A percentile compares a stretch with the other conserved stretches of the same genome.
Conservation (phyloP, 139 green algal genomes). For the Micractinium conductrix region DNA sequence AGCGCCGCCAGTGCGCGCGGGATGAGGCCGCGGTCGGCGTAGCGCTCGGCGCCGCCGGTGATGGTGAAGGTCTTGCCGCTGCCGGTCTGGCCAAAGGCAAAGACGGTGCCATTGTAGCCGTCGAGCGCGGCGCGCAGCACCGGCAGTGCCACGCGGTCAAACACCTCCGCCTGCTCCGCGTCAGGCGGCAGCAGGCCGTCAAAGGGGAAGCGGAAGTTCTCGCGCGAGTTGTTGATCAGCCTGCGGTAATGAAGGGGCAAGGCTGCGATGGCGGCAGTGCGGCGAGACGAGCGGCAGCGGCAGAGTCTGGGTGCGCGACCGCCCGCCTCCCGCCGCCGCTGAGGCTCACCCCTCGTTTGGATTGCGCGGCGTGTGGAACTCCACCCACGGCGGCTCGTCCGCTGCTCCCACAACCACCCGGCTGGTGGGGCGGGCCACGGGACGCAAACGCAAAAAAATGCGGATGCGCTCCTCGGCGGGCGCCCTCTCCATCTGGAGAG, state of each 20-base stretch:
- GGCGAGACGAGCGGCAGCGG: too few relatives aligned
- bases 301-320: too few relatives aligned
- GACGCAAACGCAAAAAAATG: slow-evolving; percentile 73
- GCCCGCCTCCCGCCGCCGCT: neutral
- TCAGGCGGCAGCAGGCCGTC: slow-evolving; percentile 76
- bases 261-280: too few relatives aligned
- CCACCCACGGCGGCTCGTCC: slow-evolving; percentile 35
- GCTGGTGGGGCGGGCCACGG: slow-evolving; percentile 35
- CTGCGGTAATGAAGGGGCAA: too few relatives aligned
- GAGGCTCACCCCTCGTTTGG: slow-evolving; percentile 35
- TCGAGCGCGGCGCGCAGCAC: slow-evolving; percentile 91
- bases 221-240: slow-evolving; percentile 80
- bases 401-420: slow-evolving; percentile 22
- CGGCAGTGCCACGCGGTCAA: slow-evolving; percentile 91
- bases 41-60: slow-evolving; percentile 69
- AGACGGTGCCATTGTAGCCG: slow-evolving; percentile 69
- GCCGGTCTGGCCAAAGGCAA: slow-evolving; percentile 75
- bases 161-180: slow-evolving; percentile 70
- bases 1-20: slow-evolving; percentile 86
- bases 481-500: neutral
- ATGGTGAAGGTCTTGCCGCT: slow-evolving; percentile 91
- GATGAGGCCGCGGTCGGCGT: slow-evolving; percentile 81
- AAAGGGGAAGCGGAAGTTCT: slow-evolving; percentile 86
- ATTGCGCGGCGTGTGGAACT: slow-evolving; percentile 49
- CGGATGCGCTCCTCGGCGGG: slow-evolving; percentile 46